phyloP scores from a whole-genome alignment of 306 rosid species.

The Prosopis cineraria region DNA sequence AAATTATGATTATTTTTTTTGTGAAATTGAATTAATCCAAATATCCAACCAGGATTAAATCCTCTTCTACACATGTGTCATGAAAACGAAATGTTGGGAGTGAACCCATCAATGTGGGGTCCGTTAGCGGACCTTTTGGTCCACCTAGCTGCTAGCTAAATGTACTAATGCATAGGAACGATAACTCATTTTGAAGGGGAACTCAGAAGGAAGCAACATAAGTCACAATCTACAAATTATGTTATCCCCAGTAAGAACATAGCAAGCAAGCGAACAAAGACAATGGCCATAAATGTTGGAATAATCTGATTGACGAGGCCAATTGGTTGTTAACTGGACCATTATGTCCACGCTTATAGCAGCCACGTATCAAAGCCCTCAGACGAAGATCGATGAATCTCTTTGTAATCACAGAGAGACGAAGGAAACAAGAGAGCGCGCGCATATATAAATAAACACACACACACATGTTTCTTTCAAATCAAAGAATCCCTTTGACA shows the following conservation, averaged over 20 bases:
- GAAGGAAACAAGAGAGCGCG: neutral
- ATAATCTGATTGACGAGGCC: conserved; percentile 19
- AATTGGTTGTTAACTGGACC: conserved; percentile 13
- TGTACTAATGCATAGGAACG: neutral
- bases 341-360: conserved; percentile 32
- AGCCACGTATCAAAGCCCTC: conserved; percentile 9
- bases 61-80: too few relatives aligned
- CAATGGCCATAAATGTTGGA: neutral
- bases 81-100: neutral
- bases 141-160: neutral
- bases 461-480: conserved; percentile 6
- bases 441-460: too few relatives aligned
- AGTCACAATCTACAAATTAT: neutral
- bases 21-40: too few relatives aligned
- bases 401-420: neutral
- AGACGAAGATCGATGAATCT: neutral
- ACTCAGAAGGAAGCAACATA: neutral
- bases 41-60: too few relatives aligned
- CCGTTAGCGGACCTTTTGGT: conserved; percentile 26
- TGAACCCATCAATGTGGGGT: neutral
- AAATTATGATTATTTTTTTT: too few relatives aligned
- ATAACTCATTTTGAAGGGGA: neutral
- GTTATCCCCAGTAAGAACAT: neutral
- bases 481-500: conserved; percentile 38
- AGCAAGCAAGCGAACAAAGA: conserved; percentile 12